These are phyloP conservation scores for Tetracladium marchalianum DNA, from an alignment of 495 filamentous ascomycete genomes.

Conservation along the genomic window DNA sequence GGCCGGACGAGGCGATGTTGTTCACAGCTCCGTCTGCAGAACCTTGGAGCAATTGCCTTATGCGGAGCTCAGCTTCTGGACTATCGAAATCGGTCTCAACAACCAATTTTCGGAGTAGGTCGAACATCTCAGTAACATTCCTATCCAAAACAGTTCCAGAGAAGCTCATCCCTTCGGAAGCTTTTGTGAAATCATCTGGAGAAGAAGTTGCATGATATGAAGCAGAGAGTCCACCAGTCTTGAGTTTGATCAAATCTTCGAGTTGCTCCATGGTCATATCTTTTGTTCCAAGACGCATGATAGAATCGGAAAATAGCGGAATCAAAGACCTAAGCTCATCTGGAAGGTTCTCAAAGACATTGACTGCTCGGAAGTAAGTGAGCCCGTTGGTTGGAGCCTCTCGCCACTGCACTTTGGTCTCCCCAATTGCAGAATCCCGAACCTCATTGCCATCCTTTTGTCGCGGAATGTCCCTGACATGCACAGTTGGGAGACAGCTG, in stretches of 20 bases:
- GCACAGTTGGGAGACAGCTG: conserved; percentile 76
- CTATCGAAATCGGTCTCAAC: conserved; percentile 83
- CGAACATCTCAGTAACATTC: conserved; percentile 85
- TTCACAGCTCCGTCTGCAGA: conserved; percentile 87
- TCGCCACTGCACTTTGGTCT: conserved; percentile 74
- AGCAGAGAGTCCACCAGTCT: conserved; percentile 84
- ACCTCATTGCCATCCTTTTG: conserved; percentile 60
- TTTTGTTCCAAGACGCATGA: conserved; percentile 86
- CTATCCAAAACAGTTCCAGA: conserved; percentile 78
- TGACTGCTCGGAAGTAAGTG: conserved; percentile 90
- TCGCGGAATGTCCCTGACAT: conserved; percentile 79
- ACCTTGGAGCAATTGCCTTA: conserved; percentile 74
- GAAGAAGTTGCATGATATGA: conserved; percentile 68
- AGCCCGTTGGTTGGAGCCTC: conserved; percentile 90
- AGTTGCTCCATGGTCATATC: conserved; percentile 85
- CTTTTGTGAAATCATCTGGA: conserved; percentile 56
- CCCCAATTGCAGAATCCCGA: conserved; percentile 53
- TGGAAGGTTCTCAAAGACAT: conserved; percentile 67
- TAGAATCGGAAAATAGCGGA: conserved; percentile 82
- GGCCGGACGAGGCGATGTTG: conserved; percentile 76
- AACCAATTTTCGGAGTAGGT: conserved; percentile 69
- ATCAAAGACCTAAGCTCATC: conserved; percentile 77
- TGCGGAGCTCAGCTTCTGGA: conserved; percentile 66
- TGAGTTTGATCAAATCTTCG: conserved; percentile 90
- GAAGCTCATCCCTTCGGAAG: conserved; percentile 72